Evolutionary conservation across 2,329 filamentous ascomycete genomes (phyloP).

Genomic region (Dryadomyces quercivorus): DNA sequence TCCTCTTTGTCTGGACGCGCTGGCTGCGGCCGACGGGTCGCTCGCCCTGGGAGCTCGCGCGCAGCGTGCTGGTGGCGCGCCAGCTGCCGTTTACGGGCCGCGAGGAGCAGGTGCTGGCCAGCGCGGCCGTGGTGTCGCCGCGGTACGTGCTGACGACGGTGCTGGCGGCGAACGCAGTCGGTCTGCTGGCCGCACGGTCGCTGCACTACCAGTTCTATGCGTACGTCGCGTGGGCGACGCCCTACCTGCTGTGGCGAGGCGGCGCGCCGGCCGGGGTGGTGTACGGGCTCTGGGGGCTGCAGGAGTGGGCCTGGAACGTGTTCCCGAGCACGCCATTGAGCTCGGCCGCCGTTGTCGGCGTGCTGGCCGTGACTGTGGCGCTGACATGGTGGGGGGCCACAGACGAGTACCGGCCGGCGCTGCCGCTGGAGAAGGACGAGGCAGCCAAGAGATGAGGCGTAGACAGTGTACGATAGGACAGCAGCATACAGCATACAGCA

Average conservation of each 20-base stretch:
- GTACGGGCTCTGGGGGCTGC: slow-evolving; percentile 58
- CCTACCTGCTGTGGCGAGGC: slow-evolving; percentile 74
- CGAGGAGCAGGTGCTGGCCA: slow-evolving; percentile 46
- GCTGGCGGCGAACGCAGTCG: slow-evolving; percentile 64
- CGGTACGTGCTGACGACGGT: slow-evolving; percentile 66
- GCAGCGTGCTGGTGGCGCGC: slow-evolving; percentile 13
- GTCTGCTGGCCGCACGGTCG: slow-evolving; percentile 74
- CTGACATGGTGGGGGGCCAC: slow-evolving; percentile 47
- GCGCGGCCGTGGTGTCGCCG: slow-evolving; percentile 51
- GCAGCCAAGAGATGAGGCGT: slow-evolving; percentile 7
- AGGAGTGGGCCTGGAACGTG: slow-evolving; percentile 91
- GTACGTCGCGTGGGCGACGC: slow-evolving; percentile 81
- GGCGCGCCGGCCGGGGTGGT: slow-evolving; percentile 56
- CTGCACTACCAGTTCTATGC: slow-evolving; percentile 95
- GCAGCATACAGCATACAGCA: slow-evolving; percentile 18
- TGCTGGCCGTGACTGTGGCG: slow-evolving; percentile 54
- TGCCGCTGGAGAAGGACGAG: slow-evolving; percentile 10
- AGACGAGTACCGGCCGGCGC: slow-evolving; percentile 22
- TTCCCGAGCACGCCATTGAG: slow-evolving; percentile 62
- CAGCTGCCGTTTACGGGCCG: slow-evolving; percentile 19
- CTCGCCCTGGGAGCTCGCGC: slow-evolving; percentile 37
- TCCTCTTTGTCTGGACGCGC: slow-evolving; percentile 49
- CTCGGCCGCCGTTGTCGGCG: slow-evolving; percentile 53
- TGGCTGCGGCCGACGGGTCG: slow-evolving; percentile 63
- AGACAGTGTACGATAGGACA: background rate